Evolutionary conservation across 2,329 filamentous ascomycete species (phyloP).

Genomic region (Nemania bipapillata): DNA sequence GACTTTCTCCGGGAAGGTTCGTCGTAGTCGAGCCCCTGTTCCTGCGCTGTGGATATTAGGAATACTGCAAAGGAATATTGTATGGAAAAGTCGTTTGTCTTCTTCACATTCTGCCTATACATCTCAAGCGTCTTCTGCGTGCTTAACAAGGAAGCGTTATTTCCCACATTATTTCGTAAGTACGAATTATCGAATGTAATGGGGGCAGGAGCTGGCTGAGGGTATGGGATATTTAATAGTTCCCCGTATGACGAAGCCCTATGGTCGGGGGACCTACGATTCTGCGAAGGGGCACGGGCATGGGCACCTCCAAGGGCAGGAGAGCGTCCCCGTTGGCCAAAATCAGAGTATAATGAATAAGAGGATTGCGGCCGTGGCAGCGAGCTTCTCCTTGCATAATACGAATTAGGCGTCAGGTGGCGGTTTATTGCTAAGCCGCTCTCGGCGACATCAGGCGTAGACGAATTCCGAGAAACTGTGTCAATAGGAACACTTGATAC

Average conservation of each 20-base stretch:
- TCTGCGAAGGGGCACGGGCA: slow-evolving; percentile 62
- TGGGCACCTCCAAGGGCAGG: slow-evolving; percentile 58
- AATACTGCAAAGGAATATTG: slow-evolving; percentile 98
- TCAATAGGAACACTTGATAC: slow-evolving; percentile 58
- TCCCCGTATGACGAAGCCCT: slow-evolving; percentile 67
- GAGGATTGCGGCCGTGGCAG: slow-evolving; percentile 77
- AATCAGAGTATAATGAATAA: slow-evolving; percentile 79
- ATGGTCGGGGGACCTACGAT: slow-evolving; percentile 66
- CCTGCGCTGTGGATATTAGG: slow-evolving; percentile 87
- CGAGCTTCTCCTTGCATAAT: slow-evolving; percentile 66
- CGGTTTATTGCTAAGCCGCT: slow-evolving; percentile 65
- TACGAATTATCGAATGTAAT: slow-evolving; percentile 81
- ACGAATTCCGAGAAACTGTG: slow-evolving; percentile 57
- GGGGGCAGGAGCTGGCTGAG: slow-evolving; percentile 76
- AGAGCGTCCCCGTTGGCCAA: slow-evolving; percentile 71
- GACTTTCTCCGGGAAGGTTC: slow-evolving; percentile 59
- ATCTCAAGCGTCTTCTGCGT: slow-evolving; percentile 95
- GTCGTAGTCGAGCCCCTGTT: slow-evolving; percentile 70
- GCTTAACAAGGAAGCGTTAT: slow-evolving; percentile 89
- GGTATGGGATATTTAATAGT: slow-evolving; percentile 76
- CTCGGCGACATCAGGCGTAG: slow-evolving; percentile 65
- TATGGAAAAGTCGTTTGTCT: slow-evolving; percentile 87
- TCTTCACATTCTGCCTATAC: slow-evolving; percentile 97
- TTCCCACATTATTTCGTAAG: slow-evolving; percentile 81
- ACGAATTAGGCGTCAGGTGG: slow-evolving; percentile 70